Evolutionary conservation across 75 land plant genomes (phyloP).

Genomic region (Pseudotsuga menziesii): DNA sequence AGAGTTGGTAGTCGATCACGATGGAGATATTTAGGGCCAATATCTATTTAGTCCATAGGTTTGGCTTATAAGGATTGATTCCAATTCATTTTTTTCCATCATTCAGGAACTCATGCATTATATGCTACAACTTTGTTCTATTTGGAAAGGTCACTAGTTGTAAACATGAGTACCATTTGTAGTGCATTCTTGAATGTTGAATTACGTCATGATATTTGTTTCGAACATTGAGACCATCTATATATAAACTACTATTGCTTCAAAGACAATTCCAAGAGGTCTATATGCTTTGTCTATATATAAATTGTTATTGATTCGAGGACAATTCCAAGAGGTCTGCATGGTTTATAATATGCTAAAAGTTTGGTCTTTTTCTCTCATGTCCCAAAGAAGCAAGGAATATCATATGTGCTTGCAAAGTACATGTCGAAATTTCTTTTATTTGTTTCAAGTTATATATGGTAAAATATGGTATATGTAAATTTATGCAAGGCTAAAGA

Average conservation of each 20-base stretch:
- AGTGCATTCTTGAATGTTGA: constrained; percentile 98
- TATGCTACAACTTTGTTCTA: too few relatives aligned
- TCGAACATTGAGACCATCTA: background rate
- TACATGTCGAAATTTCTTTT: constrained; percentile 4
- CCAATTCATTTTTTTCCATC: too few relatives aligned
- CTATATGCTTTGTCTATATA: too few relatives aligned
- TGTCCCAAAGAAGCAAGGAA: constrained; percentile 98
- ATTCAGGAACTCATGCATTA: too few relatives aligned
- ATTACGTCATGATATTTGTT: background rate
- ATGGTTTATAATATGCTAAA: background rate
- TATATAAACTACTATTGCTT: background rate
- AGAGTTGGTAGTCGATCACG: too few relatives aligned
- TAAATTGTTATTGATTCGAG: background rate
- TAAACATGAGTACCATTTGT: constrained; percentile 97
- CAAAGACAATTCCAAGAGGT: too few relatives aligned
- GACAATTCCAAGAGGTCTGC: background rate
- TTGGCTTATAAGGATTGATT: too few relatives aligned
- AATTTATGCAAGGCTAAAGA: too few relatives aligned
- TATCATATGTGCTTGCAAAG: constrained; percentile 99
- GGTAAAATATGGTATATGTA: background rate
- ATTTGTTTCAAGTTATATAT: background rate
- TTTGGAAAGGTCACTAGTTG: constrained; percentile 66
- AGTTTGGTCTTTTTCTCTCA: constrained; percentile 8
- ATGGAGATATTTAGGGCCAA: too few relatives aligned
- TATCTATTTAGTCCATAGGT: too few relatives aligned